Evolutionary conservation across 495 filamentous ascomycete genomes (phyloP), one percentile per base, ranked within the genome.

Genomic region (Penicillium desertorum): DNA sequence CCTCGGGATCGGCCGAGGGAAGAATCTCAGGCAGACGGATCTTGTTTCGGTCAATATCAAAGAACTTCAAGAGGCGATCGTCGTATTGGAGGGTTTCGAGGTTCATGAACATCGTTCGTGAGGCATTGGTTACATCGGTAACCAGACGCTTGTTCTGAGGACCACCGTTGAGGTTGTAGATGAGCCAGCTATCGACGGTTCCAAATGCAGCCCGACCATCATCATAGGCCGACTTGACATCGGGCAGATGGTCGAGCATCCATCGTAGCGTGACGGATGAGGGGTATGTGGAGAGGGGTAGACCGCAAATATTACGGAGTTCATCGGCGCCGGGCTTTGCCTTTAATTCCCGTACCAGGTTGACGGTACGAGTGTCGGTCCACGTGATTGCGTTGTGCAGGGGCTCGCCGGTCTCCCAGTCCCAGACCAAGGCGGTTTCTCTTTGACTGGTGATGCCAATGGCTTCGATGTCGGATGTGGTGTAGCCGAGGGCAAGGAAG

Each of bases 31-130:
- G 93, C 11, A 98, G 78, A 30, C 81, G 80, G 49, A 96, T 77
- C 69, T 94, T 95, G 57, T 73, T 82, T 37, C 73, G 73, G 72
- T 95, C 89, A 57, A 95, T 79, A 34, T 83, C 83, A 71, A 96
- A 96, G 76, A 95, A 98, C 20, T 84, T 75, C 45, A 98, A 78
- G 5, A 96, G 79, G 41, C 78, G 81, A 52, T 94, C 84, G 67
- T 95, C 91, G 68, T 96, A 98, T 65, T 96, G 75, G 29, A 95
- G 77, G 5, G 88, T 94, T 58, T 87, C 82, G 36, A 98, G 79
- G 72, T 96, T 94, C 86, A 96, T 92, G 71, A 96, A 96, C 93
- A 96, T 96, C 51, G 93, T 98, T 59, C 93, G 76, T 16, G 90
- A 94, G 29, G 93, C 92, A 70, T 98, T 98, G 46, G 91, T 95